Base-by-base conservation (phyloP, 2,329 filamentous ascomycete species). In the Aspergillus persii region DNA sequence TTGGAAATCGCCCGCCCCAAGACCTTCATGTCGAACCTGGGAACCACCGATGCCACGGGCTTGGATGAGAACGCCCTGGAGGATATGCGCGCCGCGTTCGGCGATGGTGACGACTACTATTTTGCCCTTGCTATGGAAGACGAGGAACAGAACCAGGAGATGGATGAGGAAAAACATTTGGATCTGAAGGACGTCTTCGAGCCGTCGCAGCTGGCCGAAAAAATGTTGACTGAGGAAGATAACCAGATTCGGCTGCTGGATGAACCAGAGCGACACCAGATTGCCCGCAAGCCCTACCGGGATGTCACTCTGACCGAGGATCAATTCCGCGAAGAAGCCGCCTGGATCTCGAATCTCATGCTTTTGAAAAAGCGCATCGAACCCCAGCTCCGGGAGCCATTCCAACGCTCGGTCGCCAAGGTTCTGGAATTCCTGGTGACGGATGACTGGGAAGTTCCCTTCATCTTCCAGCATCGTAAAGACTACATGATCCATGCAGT, bases 131-230 rank as follows among this genome's bases (percentile, higher is more conserved):
- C 94, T 54, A 83, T 94, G 70, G 93, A 98, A 75, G 90, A 95
- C 50, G 89, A 92, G 53, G 89, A 93, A 65, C 84, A 87, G 58
- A 91, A 96, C 65, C 88, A 91, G 51, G 87, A 89, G 58, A 83
- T 90, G 65, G 85, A 88, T 60, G 90, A 91, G 62, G 91, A 96
- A 65, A 90, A 93, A 69, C 88, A 89, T 49, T 86, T 98, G 47
- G 92, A 97, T 76, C 85, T 99, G 63, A 97, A 98, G 79, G 94
- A 99, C 73, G 94, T 99, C 53, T 99, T 99, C 69, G 95, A 99
- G 76, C 95, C 95, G 0, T 96, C 93, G 2, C 92, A 99, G 74
- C 84, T 99, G 44, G 88, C 89, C 58, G 95, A 99, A 77, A 94
- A 92, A 77, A 89, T 98, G 74, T 85, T 99, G 67, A 99, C 95